phyloP scores from a whole-genome alignment of 2,329 filamentous ascomycete genomes.

The Paracoccidioides lutzii region DNA sequence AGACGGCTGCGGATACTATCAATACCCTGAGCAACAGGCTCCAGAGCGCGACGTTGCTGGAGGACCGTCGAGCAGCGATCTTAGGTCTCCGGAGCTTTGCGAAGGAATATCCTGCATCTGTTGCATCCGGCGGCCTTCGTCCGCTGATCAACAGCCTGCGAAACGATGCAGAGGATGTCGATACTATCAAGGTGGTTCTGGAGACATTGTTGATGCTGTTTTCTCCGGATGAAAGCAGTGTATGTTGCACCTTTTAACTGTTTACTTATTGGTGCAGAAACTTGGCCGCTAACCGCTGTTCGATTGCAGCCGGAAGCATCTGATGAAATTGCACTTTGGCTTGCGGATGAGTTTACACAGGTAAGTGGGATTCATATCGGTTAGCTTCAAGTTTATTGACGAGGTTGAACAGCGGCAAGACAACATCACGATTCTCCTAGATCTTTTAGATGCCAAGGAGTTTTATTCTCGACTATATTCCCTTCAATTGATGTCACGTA shows the following conservation, averaged over 20 bases:
- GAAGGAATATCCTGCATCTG: conserved; percentile 89
- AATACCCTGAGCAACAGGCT: conserved; percentile 76
- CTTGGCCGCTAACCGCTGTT: conserved; percentile 14
- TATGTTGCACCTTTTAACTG: conserved; percentile 23
- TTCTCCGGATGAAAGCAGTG: conserved; percentile 50
- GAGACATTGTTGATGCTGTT: conserved; percentile 95
- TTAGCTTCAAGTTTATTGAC: conserved; percentile 32
- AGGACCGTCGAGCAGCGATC: conserved; percentile 88
- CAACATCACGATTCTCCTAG: conserved; percentile 81
- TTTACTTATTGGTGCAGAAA: not conserved
- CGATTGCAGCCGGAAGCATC: conserved; percentile 67
- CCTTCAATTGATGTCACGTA: conserved; percentile 75
- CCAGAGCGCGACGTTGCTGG: conserved; percentile 76
- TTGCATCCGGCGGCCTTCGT: conserved; percentile 82
- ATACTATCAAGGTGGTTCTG: conserved; percentile 87
- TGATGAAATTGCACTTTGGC: conserved; percentile 88
- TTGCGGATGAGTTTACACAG: conserved; percentile 96
- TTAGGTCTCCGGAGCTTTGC: conserved; percentile 88
- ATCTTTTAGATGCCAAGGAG: conserved; percentile 74
- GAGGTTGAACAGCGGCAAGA: conserved; percentile 61
- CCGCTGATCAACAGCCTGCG: conserved; percentile 73
- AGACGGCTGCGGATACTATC: conserved; percentile 92
- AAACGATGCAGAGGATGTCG: conserved; percentile 85
- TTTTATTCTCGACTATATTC: conserved; percentile 89
- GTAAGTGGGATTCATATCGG: conserved; percentile 30